These are phyloP conservation scores for Pachyrhizus erosus DNA, from an alignment of 306 rosid species.

Conservation along the genomic window DNA sequence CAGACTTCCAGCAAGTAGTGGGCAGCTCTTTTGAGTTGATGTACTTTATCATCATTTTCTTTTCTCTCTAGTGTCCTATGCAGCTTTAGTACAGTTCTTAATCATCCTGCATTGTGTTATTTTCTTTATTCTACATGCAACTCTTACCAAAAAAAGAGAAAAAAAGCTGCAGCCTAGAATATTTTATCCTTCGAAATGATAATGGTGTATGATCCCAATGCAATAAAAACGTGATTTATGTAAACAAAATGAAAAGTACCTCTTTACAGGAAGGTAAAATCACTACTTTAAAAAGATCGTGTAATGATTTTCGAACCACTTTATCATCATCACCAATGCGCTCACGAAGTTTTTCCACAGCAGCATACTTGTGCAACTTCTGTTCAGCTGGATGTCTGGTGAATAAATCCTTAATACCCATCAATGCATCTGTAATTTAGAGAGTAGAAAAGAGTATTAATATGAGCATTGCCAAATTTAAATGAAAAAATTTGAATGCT, in stretches of 20 bases:
- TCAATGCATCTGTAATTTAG: conserved; percentile 69
- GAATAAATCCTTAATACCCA: conserved; percentile 81
- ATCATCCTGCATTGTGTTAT: not conserved
- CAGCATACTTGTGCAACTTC: conserved; percentile 69
- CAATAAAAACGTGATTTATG: not conserved
- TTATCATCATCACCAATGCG: conserved; percentile 82
- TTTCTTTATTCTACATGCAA: not conserved
- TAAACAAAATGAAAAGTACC: conserved; percentile 50
- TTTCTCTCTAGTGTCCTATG: not conserved
- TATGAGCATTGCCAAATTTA: conserved; percentile 19
- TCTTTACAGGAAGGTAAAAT: conserved; percentile 81
- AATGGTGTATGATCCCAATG: not conserved
- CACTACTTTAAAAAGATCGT: conserved; percentile 72
- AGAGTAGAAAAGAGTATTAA: conserved; percentile 20
- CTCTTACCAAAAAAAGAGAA: not conserved
- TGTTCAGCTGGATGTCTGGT: conserved; percentile 70
- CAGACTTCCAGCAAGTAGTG: not conserved
- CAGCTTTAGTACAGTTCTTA: conserved; percentile 2
- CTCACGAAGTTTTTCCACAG: conserved; percentile 78
- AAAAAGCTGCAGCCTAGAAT: not conserved
- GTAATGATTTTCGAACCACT: conserved; percentile 69
- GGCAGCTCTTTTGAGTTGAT: not conserved
- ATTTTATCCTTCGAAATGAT: conserved; percentile 13
- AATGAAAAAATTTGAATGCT: conserved; percentile 28
- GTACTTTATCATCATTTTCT: not conserved